A percentile compares a stretch with the other conserved stretches of the same genome.
Conservation (phyloP, 2,329 filamentous ascomycete genomes). For the Ophiostoma ulmi region DNA sequence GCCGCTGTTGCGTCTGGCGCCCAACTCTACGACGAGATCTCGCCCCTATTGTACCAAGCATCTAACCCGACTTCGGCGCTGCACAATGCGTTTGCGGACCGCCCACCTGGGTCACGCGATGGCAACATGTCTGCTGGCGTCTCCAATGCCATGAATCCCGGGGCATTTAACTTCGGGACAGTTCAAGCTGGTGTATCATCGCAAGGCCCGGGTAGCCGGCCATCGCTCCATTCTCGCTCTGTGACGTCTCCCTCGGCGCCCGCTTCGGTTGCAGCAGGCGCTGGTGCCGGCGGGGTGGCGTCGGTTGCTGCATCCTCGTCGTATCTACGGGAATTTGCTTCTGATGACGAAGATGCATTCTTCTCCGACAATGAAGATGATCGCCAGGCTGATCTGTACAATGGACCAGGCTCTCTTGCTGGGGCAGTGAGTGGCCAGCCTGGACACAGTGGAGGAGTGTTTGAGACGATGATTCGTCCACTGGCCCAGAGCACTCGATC, state of each 20-base stretch:
- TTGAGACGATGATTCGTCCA: slow-evolving; percentile 58
- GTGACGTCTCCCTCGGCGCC: slow-evolving; percentile 72
- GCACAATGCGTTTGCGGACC: slow-evolving; percentile 81
- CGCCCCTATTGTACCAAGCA: slow-evolving; percentile 84
- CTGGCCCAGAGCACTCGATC: slow-evolving; percentile 53
- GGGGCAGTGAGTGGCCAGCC: not conserved
- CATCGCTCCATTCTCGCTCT: slow-evolving; percentile 71
- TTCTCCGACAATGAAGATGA: slow-evolving; percentile 74
- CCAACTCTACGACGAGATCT: slow-evolving; percentile 84
- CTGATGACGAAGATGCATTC: slow-evolving; percentile 75
- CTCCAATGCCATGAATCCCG: slow-evolving; percentile 57
- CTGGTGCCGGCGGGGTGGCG: slow-evolving; percentile 50
- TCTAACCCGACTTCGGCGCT: slow-evolving; percentile 73
- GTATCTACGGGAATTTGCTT: slow-evolving; percentile 58
- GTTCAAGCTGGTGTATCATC: not conserved
- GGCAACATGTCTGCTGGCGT: slow-evolving; percentile 39
- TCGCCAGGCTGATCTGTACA: slow-evolving; percentile 34
- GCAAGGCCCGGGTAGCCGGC: slow-evolving; percentile 42
- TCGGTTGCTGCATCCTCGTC: slow-evolving; percentile 62
- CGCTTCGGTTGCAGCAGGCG: slow-evolving; percentile 21
- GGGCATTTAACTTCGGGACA: slow-evolving; percentile 43
- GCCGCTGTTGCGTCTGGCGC: slow-evolving; percentile 62
- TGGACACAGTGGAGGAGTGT: slow-evolving; percentile 21
- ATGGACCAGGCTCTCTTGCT: not conserved
- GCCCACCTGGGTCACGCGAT: slow-evolving; percentile 57